These are phyloP conservation scores for Nicotiana noctiflora DNA, from an alignment of 257 asterid genomes.

Conservation along the genomic window DNA sequence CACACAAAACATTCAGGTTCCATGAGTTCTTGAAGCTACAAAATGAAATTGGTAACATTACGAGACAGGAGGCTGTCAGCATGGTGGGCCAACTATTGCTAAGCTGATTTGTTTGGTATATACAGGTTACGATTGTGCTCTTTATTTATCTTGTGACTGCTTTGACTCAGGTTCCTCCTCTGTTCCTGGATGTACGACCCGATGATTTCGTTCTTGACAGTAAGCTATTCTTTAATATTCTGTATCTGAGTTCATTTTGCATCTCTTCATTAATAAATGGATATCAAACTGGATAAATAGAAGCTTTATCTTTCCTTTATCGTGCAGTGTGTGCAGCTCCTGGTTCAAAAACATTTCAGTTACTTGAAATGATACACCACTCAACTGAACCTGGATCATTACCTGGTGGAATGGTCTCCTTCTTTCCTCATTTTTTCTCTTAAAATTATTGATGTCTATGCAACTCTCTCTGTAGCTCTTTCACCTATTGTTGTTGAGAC, in stretches of 20 bases:
- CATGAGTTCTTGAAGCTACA: slow-evolving; percentile 87
- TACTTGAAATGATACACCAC: slow-evolving; percentile 93
- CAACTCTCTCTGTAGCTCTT: slow-evolving; percentile 10
- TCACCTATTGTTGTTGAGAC: not conserved
- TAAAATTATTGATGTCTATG: slow-evolving; percentile 11
- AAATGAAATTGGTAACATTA: slow-evolving; percentile 95
- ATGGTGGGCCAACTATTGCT: slow-evolving; percentile 52
- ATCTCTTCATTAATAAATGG: not conserved
- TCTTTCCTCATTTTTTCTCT: slow-evolving; percentile 2
- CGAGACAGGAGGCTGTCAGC: slow-evolving; percentile 98
- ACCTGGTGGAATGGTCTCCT: slow-evolving; percentile 81
- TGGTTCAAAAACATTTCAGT: slow-evolving; percentile 94
- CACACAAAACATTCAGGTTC: slow-evolving; percentile 56
- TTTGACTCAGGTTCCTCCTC: slow-evolving; percentile 92
- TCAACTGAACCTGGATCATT: slow-evolving; percentile 62
- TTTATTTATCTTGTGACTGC: not conserved
- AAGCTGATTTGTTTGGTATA: slow-evolving; percentile 14
- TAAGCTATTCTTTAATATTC: slow-evolving; percentile 38
- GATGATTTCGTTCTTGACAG: slow-evolving; percentile 96
- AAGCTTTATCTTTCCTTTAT: slow-evolving; percentile 17
- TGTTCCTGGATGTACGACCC: slow-evolving; percentile 85
- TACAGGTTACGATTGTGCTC: not conserved
- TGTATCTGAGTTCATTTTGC: not conserved
- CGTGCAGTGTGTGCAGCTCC: slow-evolving; percentile 99
- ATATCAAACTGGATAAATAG: slow-evolving; percentile 4